These are phyloP conservation scores for Falciphora oryzae DNA, from an alignment of 2,329 filamentous ascomycete species.

Conservation along the genomic window DNA sequence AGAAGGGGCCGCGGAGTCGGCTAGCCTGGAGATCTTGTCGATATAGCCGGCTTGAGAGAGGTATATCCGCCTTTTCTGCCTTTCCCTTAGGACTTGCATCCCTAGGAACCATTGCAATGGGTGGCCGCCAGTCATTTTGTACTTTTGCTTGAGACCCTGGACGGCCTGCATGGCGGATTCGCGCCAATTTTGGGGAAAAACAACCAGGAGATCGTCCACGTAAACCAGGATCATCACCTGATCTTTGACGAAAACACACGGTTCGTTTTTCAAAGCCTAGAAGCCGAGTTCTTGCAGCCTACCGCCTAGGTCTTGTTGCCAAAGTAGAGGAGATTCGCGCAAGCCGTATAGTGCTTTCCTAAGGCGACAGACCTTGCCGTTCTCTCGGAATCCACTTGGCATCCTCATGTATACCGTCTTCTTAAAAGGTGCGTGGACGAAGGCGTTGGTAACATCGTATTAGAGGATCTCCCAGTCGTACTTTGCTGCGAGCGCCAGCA, in stretches of 20 bases:
- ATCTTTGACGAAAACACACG: neutral
- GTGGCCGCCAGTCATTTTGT: neutral
- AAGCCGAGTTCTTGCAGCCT: neutral
- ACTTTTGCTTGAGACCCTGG: too few species aligned
- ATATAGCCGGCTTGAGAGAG: neutral
- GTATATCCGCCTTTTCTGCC: neutral
- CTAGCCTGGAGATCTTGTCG: neutral
- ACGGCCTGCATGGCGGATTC: too few species aligned
- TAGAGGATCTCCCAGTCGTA: neutral
- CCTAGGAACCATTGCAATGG: neutral
- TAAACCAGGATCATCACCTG: neutral
- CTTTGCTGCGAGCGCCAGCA: neutral
- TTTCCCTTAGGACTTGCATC: neutral
- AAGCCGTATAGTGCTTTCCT: neutral
- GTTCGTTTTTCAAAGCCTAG: neutral
- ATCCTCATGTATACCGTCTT: neutral
- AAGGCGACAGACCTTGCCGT: neutral
- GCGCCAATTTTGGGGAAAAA: too few species aligned
- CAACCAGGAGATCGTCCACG: neutral
- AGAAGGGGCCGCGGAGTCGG: neutral
- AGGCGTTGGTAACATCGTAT: neutral
- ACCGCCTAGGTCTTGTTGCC: neutral
- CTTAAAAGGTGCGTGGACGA: neutral
- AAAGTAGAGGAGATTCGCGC: neutral
- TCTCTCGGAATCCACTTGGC: neutral